Percentiles rank a stretch among this genome's conserved stretches.
Conservation (phyloP, 1,284 basidiomycete genomes). For the Flammula alnicola region DNA sequence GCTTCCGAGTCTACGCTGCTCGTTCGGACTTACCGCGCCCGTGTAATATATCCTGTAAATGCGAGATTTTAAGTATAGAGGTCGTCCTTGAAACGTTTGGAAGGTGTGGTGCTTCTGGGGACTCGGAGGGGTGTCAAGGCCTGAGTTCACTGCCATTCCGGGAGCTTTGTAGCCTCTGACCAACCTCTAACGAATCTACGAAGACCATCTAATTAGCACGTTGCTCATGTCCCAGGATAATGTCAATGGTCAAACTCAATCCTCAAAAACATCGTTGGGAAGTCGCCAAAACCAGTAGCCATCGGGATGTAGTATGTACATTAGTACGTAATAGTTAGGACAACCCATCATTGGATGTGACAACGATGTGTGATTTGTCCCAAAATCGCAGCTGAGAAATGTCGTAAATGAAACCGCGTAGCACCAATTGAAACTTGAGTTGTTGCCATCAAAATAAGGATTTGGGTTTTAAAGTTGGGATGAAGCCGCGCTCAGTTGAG, state of each 20-base stretch:
- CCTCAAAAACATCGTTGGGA: no score
- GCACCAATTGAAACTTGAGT: no score
- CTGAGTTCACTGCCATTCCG: not conserved
- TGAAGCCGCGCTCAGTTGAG: not conserved
- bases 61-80: not conserved
- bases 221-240: no score
- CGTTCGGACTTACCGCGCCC: not conserved
- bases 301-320: no score
- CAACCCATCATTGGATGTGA: not conserved
- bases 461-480: constrained; percentile 9
- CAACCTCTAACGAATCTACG: no score
- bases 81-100: not conserved
- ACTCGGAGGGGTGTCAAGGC: not conserved
- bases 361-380: no score
- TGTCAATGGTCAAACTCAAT: no score
- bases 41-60: not conserved
- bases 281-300: no score
- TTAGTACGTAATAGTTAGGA: no score
- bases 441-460: not conserved
- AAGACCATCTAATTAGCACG: no score
- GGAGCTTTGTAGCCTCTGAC: not conserved
- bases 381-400: no score
- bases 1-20: not conserved
- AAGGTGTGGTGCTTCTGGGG: not conserved
- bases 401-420: no score